Evolutionary conservation across 2,329 filamentous ascomycete genomes (phyloP).

Genomic region (Calonectria hongkongensis): DNA sequence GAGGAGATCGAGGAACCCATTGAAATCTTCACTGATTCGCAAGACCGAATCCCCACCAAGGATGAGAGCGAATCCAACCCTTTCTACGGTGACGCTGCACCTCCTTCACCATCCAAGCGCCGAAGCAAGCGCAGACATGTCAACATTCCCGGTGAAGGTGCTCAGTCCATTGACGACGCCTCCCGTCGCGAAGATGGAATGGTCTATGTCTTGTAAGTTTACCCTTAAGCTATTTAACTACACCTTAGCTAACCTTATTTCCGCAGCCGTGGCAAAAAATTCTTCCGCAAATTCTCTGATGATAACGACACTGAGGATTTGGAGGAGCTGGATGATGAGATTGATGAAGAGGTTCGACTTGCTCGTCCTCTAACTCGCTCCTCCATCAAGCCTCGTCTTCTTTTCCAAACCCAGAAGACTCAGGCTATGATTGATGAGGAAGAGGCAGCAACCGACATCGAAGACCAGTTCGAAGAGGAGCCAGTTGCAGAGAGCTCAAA

Average conservation of each 20-base stretch:
- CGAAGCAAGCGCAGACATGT: slow-evolving; percentile 74
- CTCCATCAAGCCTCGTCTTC: slow-evolving; percentile 81
- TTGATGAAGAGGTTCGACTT: slow-evolving; percentile 60
- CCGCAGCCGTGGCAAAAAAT: slow-evolving; percentile 83
- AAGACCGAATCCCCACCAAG: slow-evolving; percentile 83
- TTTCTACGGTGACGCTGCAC: slow-evolving; percentile 74
- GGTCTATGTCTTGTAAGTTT: slow-evolving; percentile 85
- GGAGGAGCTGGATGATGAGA: slow-evolving; percentile 60
- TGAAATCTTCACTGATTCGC: slow-evolving; percentile 85
- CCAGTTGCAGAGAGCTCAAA: slow-evolving; percentile 41
- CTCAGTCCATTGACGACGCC: slow-evolving; percentile 77
- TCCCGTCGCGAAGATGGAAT: slow-evolving; percentile 81
- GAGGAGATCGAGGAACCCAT: slow-evolving; percentile 77
- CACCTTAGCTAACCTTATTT: slow-evolving; percentile 52
- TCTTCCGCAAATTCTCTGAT: slow-evolving; percentile 81
- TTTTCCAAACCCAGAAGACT: slow-evolving; percentile 76
- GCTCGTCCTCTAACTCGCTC: slow-evolving; percentile 76
- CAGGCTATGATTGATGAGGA: slow-evolving; percentile 71
- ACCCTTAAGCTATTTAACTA: slow-evolving; percentile 18
- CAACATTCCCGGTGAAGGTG: slow-evolving; percentile 73
- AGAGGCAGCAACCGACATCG: slow-evolving; percentile 76
- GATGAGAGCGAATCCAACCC: slow-evolving; percentile 83
- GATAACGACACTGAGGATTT: slow-evolving; percentile 60
- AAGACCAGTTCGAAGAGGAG: slow-evolving; percentile 63
- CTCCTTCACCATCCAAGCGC: slow-evolving; percentile 66